A percentile compares a stretch with the other conserved stretches of the same genome.
Conservation (phyloP, 768 basidiomycete genomes). For the Hygrocybe coccinea region DNA sequence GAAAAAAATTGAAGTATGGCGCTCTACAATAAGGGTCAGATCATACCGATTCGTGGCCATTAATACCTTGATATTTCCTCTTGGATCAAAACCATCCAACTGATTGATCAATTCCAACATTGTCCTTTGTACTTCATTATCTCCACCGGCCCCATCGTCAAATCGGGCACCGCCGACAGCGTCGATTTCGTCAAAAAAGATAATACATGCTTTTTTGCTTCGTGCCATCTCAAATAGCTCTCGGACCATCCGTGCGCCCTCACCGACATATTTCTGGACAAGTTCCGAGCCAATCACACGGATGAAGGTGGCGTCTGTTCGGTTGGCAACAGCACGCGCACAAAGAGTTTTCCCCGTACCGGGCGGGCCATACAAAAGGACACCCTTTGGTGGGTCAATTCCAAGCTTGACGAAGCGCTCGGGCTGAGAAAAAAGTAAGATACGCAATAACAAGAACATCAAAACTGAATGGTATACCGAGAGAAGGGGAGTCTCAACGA, state of each 20-base stretch:
- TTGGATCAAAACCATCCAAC: slow-evolving; percentile 94
- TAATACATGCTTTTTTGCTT: slow-evolving; percentile 98
- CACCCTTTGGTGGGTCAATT: slow-evolving; percentile 98
- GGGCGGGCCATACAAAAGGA: slow-evolving; percentile 91
- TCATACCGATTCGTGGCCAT: slow-evolving; percentile 96
- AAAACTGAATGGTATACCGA: slow-evolving; percentile 52
- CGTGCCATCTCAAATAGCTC: slow-evolving; percentile 99
- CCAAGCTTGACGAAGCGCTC: slow-evolving; percentile 97
- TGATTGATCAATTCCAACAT: slow-evolving; percentile 99
- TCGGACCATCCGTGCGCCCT: slow-evolving; percentile 97
- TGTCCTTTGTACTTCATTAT: slow-evolving; percentile 98
- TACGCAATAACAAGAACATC: not conserved
- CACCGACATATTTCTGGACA: slow-evolving; percentile 99
- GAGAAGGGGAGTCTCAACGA: slow-evolving; percentile 93
- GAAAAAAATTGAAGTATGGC: not conserved
- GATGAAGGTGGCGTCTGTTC: slow-evolving; percentile 98
- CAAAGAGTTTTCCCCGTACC: slow-evolving; percentile 99
- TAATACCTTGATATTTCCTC: slow-evolving; percentile 99
- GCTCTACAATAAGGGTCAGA: not conserved
- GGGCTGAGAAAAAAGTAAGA: slow-evolving; percentile 56
- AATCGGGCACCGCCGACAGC: slow-evolving; percentile 97
- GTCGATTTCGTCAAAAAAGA: slow-evolving; percentile 99
- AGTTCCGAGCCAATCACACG: slow-evolving; percentile 98
- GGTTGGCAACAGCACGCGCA: slow-evolving; percentile 95
- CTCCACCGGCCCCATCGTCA: slow-evolving; percentile 97